Percentiles rank a stretch among this genome's conserved stretches.
Evolutionary conservation across 1,284 basidiomycete species (phyloP).

Genomic region (Limonomyces culmigenus): DNA sequence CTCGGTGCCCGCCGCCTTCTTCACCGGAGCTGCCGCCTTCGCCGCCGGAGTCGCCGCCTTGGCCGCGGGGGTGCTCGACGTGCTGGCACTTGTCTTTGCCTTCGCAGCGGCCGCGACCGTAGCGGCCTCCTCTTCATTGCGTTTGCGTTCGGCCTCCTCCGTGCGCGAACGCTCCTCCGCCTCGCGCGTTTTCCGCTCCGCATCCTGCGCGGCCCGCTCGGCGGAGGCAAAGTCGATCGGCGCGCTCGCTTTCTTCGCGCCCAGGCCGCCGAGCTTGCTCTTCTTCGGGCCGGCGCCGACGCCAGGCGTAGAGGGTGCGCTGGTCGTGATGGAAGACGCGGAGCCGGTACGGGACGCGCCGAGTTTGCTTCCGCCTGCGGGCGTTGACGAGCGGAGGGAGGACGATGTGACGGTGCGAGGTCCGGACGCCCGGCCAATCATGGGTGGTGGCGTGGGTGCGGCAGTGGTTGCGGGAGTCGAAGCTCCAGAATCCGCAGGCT

Average conservation of each 20-base stretch:
- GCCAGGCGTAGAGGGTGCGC: constrained; percentile 15
- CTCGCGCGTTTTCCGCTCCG: constrained; percentile 74
- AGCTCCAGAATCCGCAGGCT: constrained; percentile 23
- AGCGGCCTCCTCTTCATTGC: constrained; percentile 29
- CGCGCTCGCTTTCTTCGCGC: constrained; percentile 66
- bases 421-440: constrained; percentile 31
- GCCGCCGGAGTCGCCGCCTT: constrained; percentile 11
- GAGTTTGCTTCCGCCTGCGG: constrained; percentile 33
- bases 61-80: constrained; percentile 13
- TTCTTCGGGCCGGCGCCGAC: constrained; percentile 30
- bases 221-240: constrained; percentile 86
- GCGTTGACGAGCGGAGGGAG: constrained; percentile 18
- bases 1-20: constrained; percentile 19
- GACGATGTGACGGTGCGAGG: constrained; percentile 54
- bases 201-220: constrained; percentile 80
- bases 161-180: constrained; percentile 79
- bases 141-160: constrained; percentile 26
- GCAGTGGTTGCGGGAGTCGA: constrained; percentile 33
- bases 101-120: constrained; percentile 20
- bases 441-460: constrained; percentile 34
- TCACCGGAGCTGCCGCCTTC: constrained; percentile 8
- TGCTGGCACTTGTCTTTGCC: constrained; percentile 12
- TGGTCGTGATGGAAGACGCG: constrained; percentile 15
- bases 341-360: constrained; percentile 20
- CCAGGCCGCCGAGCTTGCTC: constrained; percentile 67